These are phyloP conservation scores for Carex parvula DNA, from an alignment of 176 grass and related monocot species.

Conservation along the genomic window DNA sequence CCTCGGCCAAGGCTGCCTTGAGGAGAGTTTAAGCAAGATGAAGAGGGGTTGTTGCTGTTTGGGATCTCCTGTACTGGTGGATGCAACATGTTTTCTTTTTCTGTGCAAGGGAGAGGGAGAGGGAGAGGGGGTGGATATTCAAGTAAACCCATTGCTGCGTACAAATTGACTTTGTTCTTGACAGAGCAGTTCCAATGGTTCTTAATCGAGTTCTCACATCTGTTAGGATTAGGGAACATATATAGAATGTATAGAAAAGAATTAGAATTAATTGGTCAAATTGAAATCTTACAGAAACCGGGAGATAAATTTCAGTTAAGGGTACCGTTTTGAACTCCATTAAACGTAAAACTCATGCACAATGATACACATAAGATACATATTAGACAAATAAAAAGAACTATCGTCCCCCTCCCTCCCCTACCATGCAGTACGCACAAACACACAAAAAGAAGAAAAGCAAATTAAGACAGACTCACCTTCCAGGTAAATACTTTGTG, in stretches of 20 bases:
- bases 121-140: slow-evolving; percentile 28
- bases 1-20: slow-evolving; percentile 30
- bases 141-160: slow-evolving; percentile 59
- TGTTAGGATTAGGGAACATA: slow-evolving; percentile 30
- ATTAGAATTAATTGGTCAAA: background rate
- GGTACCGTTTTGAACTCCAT: background rate
- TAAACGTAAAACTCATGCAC: background rate
- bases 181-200: slow-evolving; percentile 99
- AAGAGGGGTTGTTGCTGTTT: slow-evolving; percentile 25
- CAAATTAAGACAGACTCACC: slow-evolving; percentile 39
- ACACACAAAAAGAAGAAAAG: background rate
- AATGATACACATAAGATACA: background rate
- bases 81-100: slow-evolving; percentile 46
- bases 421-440: background rate
- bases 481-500: slow-evolving; percentile 88
- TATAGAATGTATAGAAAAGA: slow-evolving; percentile 6
- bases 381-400: background rate
- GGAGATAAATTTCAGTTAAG: background rate
- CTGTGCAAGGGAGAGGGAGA: slow-evolving; percentile 38
- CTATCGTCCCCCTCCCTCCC: background rate
- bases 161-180: slow-evolving; percentile 88
- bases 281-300: background rate
- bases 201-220: slow-evolving; percentile 95
- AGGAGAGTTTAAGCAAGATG: slow-evolving; percentile 27
- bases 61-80: background rate